Evolutionary conservation across 2,329 filamentous ascomycete species (phyloP), one percentile per base, ranked within the genome.

Genomic region (Fusarium austroafricanum): DNA sequence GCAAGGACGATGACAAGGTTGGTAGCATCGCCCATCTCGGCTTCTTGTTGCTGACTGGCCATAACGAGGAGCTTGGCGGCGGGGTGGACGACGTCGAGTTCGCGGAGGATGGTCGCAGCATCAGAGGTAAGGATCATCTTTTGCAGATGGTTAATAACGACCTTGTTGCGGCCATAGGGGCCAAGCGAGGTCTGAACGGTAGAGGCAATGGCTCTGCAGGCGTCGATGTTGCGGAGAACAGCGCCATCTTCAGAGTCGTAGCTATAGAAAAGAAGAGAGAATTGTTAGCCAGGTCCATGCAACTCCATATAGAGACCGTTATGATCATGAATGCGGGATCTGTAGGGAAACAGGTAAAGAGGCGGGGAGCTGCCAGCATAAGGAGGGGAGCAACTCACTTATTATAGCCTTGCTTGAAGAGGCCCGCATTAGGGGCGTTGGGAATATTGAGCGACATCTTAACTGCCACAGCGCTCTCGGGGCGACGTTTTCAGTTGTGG

Each of bases 71-170:
- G 86, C 84, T 99, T 99, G 51, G 96, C 96, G 59, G 96, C 96
- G 67, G 96, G 96, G 84, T 99, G 96, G 57, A 99, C 94, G 67
- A 99, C 96, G 77, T 99, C 96, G 80, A 99, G 89, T 84, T 99
- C 96, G 77, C 94, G 91, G 74, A 99, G 87, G 78, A 99, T 99
- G 42, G 96, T 98, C 71, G 96, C 96, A 70, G 96, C 96, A 78
- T 99, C 96, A 64, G 94, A 98, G 73, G 96, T 99, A 70, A 99
- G 86, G 75, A 97, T 97, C 96, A 99, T 97, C 87, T 99, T 99
- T 82, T 97, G 93, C 68, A 99, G 87, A 83, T 99, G 96, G 86
- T 99, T 99, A 86, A 99, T 98, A 83, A 99, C 93, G 78, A 99
- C 94, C 86, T 99, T 99, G 87, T 99, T 99, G 82, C 96, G 92